These are phyloP conservation scores for Ophiostoma sp. DNA, from an alignment of 2,329 filamentous ascomycete genomes.

Conservation along the genomic window DNA sequence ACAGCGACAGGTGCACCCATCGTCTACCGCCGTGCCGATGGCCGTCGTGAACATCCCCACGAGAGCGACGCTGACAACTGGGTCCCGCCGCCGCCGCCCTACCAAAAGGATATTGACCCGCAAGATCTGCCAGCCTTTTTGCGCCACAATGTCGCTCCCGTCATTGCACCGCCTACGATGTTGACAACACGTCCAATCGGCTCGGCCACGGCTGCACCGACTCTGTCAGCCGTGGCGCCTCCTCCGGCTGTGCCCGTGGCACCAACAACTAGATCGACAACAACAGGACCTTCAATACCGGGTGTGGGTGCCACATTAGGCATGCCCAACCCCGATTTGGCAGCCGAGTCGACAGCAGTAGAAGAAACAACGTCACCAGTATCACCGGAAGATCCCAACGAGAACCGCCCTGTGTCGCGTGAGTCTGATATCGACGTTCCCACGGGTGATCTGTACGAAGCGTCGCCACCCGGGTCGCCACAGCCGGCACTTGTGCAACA, in stretches of 20 bases:
- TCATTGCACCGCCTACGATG: slow-evolving; percentile 23
- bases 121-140: slow-evolving; percentile 58
- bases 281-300: background rate
- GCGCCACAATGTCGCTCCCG: slow-evolving; percentile 43
- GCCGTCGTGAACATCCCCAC: slow-evolving; percentile 71
- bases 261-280: background rate
- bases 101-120: slow-evolving; percentile 62
- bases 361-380: slow-evolving; percentile 17
- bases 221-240: background rate
- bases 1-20: slow-evolving; percentile 55
- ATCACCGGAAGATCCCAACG: background rate
- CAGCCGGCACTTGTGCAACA: background rate
- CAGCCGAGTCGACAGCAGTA: background rate
- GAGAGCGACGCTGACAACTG: slow-evolving; percentile 88
- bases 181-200: too few relatives aligned
- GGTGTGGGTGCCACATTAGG: slow-evolving; percentile 23
- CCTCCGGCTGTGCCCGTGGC: background rate
- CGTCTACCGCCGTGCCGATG: slow-evolving; percentile 68
- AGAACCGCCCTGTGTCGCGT: background rate
- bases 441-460: slow-evolving; percentile 26
- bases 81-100: slow-evolving; percentile 82
- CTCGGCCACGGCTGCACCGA: background rate
- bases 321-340: background rate
- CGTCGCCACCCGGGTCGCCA: slow-evolving; percentile 25
- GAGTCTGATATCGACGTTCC: background rate